A percentile compares a stretch with the other conserved stretches of the same genome.
phyloP scores from a whole-genome alignment of 2,329 filamentous ascomycete genomes.

The Endothia cerciana region DNA sequence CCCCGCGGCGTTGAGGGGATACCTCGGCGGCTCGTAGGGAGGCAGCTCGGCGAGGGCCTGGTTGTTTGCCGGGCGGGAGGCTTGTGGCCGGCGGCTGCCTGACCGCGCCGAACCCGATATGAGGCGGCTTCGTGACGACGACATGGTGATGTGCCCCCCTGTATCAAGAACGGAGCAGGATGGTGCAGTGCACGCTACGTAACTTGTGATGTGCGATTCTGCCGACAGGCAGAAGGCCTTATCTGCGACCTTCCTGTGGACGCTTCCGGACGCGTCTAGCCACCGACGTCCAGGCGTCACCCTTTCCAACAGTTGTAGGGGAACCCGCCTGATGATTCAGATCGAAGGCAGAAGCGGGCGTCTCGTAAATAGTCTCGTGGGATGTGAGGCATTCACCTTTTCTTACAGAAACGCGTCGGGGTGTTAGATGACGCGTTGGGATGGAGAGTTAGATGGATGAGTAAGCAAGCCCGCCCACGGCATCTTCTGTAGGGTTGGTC shows the following conservation, averaged over 20 bases:
- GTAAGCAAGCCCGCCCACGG: neutral
- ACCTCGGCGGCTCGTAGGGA: slow-evolving; percentile 53
- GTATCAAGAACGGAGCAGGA: neutral
- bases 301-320: neutral
- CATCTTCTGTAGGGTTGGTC: no score
- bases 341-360: neutral
- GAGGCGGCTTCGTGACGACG: slow-evolving; percentile 4
- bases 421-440: neutral
- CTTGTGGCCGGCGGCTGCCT: slow-evolving; percentile 33
- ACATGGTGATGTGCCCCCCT: neutral
- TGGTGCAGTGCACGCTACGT: no score
- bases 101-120: slow-evolving; percentile 8
- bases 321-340: neutral
- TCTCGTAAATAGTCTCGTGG: neutral
- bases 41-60: slow-evolving; percentile 44
- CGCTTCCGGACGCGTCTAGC: neutral
- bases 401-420: neutral
- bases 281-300: neutral
- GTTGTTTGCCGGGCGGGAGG: slow-evolving; percentile 5
- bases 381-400: neutral
- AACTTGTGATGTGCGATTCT: neutral
- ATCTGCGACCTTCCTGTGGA: neutral
- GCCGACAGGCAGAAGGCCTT: neutral
- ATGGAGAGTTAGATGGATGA: neutral
- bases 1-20: slow-evolving; percentile 46